Evolutionary conservation across 768 basidiomycete species (phyloP).

Genomic region (Leucocoprinus leucothites): DNA sequence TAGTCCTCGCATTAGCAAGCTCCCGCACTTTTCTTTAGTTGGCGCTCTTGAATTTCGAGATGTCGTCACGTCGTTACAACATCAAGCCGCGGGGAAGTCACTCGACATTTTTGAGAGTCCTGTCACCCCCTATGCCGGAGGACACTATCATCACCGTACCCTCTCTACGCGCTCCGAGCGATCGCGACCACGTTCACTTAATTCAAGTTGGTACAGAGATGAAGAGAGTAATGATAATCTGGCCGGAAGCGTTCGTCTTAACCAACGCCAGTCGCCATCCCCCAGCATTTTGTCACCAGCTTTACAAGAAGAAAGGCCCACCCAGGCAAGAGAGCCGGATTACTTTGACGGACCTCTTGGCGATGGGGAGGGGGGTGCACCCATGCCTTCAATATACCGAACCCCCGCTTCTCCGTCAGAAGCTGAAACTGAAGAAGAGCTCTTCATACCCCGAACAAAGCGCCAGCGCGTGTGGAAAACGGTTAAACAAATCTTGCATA

Average conservation of each 20-base stretch:
- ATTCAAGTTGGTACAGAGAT: constrained; percentile 24
- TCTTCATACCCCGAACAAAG: constrained; percentile 36
- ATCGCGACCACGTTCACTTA: constrained; percentile 7
- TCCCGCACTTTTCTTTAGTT: constrained; percentile 87
- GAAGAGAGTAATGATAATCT: constrained; percentile 18
- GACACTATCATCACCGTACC: constrained; percentile 55
- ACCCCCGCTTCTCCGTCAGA: constrained; percentile 50
- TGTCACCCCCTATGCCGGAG: constrained; percentile 68
- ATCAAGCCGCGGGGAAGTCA: constrained; percentile 58
- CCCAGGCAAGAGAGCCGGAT: constrained; percentile 4
- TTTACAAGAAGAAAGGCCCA: not conserved
- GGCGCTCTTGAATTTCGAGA: constrained; percentile 96
- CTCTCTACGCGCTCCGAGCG: constrained; percentile 19
- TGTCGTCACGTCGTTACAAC: constrained; percentile 77
- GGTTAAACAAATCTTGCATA: constrained; percentile 46
- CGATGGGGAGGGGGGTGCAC: constrained; percentile 12
- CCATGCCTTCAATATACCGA: constrained; percentile 54
- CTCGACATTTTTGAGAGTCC: constrained; percentile 65
- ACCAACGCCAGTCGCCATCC: not conserved
- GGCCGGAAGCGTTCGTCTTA: constrained; percentile 21
- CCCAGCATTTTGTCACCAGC: not conserved
- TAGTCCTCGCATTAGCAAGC: constrained; percentile 39
- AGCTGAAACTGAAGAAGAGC: constrained; percentile 39
- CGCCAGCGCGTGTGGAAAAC: constrained; percentile 35
- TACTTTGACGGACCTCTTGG: constrained; percentile 12